Conservation (phyloP, 352 stramenopile species). For the Phytophthora fragariaefolia region DNA sequence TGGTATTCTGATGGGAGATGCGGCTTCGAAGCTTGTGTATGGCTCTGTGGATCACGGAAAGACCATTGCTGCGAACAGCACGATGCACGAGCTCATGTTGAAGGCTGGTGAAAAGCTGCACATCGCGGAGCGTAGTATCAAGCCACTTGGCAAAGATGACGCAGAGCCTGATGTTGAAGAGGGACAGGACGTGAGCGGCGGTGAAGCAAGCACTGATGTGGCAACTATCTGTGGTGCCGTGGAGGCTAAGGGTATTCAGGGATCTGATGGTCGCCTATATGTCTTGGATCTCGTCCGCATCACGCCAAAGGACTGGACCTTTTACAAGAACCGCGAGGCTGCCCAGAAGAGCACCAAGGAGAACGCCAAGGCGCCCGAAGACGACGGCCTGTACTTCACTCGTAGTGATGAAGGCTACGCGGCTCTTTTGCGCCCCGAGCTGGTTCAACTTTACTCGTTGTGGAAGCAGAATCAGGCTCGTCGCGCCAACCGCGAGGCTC, state of each 20-base stretch:
- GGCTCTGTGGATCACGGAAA: conserved; percentile 93
- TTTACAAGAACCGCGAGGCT: conserved; percentile 65
- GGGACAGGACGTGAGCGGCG: conserved; percentile 43
- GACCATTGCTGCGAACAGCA: conserved; percentile 89
- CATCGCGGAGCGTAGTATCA: conserved; percentile 88
- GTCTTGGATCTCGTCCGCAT: conserved; percentile 95
- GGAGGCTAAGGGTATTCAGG: conserved; percentile 96
- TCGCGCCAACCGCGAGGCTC: conserved; percentile 58
- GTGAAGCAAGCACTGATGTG: conserved; percentile 64
- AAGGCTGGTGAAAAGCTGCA: conserved; percentile 86
- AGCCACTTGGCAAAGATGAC: conserved; percentile 72
- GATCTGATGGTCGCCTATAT: conserved; percentile 95
- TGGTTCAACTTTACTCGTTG: conserved; percentile 92
- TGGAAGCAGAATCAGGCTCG: conserved; percentile 90
- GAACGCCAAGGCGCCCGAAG: conserved; percentile 31
- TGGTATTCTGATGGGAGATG: conserved; percentile 95
- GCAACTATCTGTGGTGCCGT: conserved; percentile 91
- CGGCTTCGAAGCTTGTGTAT: conserved; percentile 95
- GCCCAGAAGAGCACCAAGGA: conserved; percentile 21
- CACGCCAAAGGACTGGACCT: conserved; percentile 95
- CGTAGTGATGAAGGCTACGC: conserved; percentile 90
- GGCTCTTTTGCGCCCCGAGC: conserved; percentile 91
- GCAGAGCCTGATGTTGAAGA: conserved; percentile 46
- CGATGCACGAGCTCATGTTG: conserved; percentile 93
- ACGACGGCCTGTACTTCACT: conserved; percentile 65